phyloP scores from a whole-genome alignment of 164 flowering plant species.

The Berberis vulgaris region DNA sequence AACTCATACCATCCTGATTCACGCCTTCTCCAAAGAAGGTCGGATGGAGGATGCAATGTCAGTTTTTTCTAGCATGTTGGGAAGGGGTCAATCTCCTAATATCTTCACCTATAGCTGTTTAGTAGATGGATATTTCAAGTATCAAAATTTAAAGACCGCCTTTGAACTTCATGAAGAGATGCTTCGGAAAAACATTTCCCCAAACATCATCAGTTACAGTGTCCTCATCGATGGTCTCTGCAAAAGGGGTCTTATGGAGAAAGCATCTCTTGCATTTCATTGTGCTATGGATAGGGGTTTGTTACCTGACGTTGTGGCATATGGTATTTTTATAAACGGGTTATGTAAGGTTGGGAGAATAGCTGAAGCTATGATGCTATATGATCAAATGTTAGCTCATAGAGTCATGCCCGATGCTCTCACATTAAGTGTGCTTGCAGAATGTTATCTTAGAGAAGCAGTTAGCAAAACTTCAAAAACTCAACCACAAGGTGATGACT shows the following conservation, averaged over 20 bases:
- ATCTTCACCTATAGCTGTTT: not conserved
- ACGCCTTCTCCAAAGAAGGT: not conserved
- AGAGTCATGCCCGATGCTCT: not conserved
- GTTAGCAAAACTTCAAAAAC: not conserved
- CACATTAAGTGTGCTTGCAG: not conserved
- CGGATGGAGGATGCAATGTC: not conserved
- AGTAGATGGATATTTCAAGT: not conserved
- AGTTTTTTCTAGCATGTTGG: not conserved
- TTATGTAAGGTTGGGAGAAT: not conserved
- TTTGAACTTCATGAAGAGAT: not conserved
- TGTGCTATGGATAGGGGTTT: slow-evolving; percentile 1
- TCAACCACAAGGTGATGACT: too few relatives aligned
- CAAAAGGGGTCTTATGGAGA: not conserved
- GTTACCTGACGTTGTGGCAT: not conserved
- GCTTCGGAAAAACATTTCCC: not conserved
- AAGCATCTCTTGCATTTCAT: not conserved
- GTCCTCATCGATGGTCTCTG: not conserved
- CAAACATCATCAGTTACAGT: not conserved
- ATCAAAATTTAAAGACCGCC: not conserved
- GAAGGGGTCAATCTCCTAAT: not conserved
- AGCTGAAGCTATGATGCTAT: slow-evolving; percentile 1
- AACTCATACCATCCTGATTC: not conserved
- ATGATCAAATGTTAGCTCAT: not conserved
- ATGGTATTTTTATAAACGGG: not conserved
- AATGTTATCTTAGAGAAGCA: not conserved